Evolutionary conservation across 805 yeast genomes (phyloP), one percentile per base, ranked within the genome.

Genomic region (Sugiyamaella lignohabitans): DNA sequence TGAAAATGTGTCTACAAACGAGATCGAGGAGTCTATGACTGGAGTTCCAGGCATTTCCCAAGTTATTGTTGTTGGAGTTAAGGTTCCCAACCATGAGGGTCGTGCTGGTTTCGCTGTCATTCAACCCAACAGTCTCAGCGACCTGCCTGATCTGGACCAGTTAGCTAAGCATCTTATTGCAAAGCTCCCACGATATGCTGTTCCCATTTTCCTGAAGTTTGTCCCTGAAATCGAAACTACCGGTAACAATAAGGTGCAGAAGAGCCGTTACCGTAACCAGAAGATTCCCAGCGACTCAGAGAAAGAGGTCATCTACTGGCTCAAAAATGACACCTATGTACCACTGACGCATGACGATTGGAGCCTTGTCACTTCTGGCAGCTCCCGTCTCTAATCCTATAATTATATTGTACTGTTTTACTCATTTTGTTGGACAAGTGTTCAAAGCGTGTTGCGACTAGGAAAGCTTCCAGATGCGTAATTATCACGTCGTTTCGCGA

Each of bases 1-100:
- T 1, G 98, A 89, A 67, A 89, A 89, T 63, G 96, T 91, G 8
- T 80, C 93, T 16, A 88, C 97, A 11, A 82, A 89, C 29, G 97
- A 89, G 67, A 96, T 89, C 35, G 97, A 91, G 61, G 84, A 82
- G 59, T 61, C 69, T 42, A 49, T 66, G 3, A 62, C 68, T 23
- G 67, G 63, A 20, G 52, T 61, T 27, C 63, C 66, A 19, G 68
- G 65, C 20, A 54, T 66, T 21, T 68, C 84, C 41, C 73, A 74
- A 50, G 87, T 83, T 51, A 78, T 82, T 10, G 88, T 87, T 40
- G 96, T 89, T 19, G 96, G 93, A 45, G 96, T 96, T 32, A 75
- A 75, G 59, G 82, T 89, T 6, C 93, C 91, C 3, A 74, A 80
- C 45, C 94, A 89, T 59, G 98, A 89, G 65, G 98, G 98, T 34